phyloP scores from a whole-genome alignment of 2,329 filamentous ascomycete species.

The Rhinocladiella similis region DNA sequence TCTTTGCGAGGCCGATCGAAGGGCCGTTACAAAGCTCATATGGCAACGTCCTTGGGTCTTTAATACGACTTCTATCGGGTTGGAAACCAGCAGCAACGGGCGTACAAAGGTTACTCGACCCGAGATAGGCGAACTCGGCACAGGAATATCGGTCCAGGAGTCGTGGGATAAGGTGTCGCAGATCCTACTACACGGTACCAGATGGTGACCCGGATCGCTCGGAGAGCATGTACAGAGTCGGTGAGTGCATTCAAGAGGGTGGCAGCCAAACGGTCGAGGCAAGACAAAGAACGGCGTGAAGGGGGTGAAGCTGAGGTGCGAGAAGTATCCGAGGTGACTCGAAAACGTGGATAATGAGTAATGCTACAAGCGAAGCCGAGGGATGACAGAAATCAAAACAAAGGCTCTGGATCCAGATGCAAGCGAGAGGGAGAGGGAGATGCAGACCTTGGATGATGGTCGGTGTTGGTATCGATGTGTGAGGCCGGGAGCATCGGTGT shows the following conservation, averaged over 20 bases:
- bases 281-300: background rate
- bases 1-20: background rate
- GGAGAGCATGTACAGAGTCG: background rate
- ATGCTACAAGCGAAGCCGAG: conserved; percentile 24
- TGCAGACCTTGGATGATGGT: background rate
- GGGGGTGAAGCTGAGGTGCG: background rate
- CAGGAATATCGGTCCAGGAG: background rate
- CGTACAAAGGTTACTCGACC: background rate
- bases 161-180: background rate
- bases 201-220: background rate
- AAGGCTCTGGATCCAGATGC: conserved; percentile 1
- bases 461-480: too few species aligned
- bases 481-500: background rate
- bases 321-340: conserved; percentile 18
- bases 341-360: conserved; percentile 30
- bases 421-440: background rate
- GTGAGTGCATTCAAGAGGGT: background rate
- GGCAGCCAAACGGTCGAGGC: background rate
- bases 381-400: conserved; percentile 18
- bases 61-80: background rate
- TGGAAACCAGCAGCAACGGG: background rate
- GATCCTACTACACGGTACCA: background rate
- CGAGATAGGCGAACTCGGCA: background rate
- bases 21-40: background rate
- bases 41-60: background rate